Evolutionary conservation across 1,284 basidiomycete species (phyloP), one percentile per base, ranked within the genome.

Genomic region (Irpex lacteus): DNA sequence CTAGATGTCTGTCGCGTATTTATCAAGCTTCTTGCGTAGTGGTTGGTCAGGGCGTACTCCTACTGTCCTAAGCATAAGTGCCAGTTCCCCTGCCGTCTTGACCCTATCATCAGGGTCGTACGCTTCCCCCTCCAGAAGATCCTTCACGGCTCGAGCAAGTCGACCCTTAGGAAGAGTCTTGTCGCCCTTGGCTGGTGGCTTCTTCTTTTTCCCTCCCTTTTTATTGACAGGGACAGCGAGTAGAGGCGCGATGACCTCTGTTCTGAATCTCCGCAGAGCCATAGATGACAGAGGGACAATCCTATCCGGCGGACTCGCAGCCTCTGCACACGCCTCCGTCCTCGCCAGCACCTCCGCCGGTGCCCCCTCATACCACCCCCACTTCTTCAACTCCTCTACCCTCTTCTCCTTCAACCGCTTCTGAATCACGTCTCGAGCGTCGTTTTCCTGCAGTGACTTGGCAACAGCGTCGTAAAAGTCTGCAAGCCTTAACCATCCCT

Each of bases 321-420:
- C 88, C 75, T 92, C 89, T 19, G 88, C 90, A 69, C 82, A 85
- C 18, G 85, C 82, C 73, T 92, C 89, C 32, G 88, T 87, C 57
- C 80, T 73, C 4, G 81, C 80, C 64, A 85, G 70, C 60, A 76
- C 70, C 67, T 85, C 83, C 19, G 75, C 68, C n/a, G 82, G 70
- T 15, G 78, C 85, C 34, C 81, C 83, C 18, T 84, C 83, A 47
- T 77, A 72, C 70, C 83, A 88, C 3, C 90, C 90, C 88, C 90
- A 92, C 73, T 85, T 85, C 74, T 79, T 84, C 60, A 92, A 73
- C 73, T 91, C 90, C 63, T 83, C 82, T 37, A 78, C 71, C 62
- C 82, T 78, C 68, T 81, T 84, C 74, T 89, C 87, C 70, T 79
- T 82, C 65, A 90, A 71, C 66, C 79, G 82, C 70, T 76, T 79